phyloP scores from a whole-genome alignment of 768 basidiomycete genomes.

The Termitomyces sp. region DNA sequence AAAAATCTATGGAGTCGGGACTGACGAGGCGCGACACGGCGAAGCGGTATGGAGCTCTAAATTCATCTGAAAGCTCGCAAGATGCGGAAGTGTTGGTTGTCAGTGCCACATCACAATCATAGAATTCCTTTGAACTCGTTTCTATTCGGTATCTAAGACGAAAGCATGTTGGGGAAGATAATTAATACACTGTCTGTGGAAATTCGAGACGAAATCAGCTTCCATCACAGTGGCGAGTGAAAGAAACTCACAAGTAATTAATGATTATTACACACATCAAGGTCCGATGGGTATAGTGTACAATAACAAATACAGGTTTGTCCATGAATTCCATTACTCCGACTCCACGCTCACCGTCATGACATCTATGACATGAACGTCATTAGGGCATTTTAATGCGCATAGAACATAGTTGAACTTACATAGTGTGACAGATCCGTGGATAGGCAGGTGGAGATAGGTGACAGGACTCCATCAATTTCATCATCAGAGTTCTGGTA shows the following conservation, averaged over 20 bases:
- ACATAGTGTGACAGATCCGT: conserved; percentile 31
- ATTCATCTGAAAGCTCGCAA: conserved; percentile 33
- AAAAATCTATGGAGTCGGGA: conserved; percentile 43
- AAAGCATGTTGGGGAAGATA: not conserved
- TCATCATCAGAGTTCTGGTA: conserved; percentile 18
- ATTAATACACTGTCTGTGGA: conserved; percentile 19
- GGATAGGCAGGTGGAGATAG: conserved; percentile 27
- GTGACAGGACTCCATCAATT: conserved; percentile 15
- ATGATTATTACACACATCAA: conserved; percentile 10
- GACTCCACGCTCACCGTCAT: conserved; percentile 10
- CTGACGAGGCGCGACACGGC: conserved; percentile 46
- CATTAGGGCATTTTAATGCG: not conserved
- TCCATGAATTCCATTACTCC: not conserved
- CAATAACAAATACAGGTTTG: conserved; percentile 16
- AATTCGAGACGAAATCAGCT: conserved; percentile 14
- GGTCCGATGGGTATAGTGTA: conserved; percentile 13
- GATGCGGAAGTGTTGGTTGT: conserved; percentile 1
- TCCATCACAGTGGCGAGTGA: conserved; percentile 12
- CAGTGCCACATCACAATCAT: not conserved
- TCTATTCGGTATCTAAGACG: conserved; percentile 7
- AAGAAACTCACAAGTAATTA: conserved; percentile 18
- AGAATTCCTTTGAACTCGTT: conserved; percentile 2
- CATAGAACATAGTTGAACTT: conserved; percentile 17
- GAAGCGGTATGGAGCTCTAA: conserved; percentile 54
- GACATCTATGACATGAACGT: conserved; percentile 8